Conservation (phyloP, 164 flowering plant species). For the Chimonanthus salicifolius region DNA sequence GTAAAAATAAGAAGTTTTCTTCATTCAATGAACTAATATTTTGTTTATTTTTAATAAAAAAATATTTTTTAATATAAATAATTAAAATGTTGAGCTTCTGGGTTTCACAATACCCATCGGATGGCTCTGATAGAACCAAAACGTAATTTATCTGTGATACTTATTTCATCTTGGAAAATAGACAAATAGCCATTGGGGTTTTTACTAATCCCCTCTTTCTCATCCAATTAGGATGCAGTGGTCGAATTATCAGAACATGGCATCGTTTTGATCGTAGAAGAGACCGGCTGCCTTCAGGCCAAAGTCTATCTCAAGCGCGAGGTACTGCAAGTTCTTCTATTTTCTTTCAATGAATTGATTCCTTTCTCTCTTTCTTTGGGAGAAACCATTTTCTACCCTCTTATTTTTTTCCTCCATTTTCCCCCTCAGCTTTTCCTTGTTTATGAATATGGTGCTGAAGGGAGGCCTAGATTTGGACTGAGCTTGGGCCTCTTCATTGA, state of each 20-base stretch:
- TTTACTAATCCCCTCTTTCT: not conserved
- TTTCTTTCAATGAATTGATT: not conserved
- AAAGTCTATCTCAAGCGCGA: constrained; percentile 92
- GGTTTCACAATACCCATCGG: no score
- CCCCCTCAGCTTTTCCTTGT: constrained; percentile 56
- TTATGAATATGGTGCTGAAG: constrained; percentile 57
- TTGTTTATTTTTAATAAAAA: no score
- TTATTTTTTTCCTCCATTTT: not conserved
- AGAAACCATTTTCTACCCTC: not conserved
- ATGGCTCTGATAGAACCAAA: no score
- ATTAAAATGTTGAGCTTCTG: no score
- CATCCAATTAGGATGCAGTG: constrained; percentile 59
- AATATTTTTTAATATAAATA: no score
- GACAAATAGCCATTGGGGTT: constrained; percentile 9
- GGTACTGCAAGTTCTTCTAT: constrained; percentile 24
- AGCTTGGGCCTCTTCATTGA: constrained; percentile 85
- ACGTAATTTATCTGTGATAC: no score
- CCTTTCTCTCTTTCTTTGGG: not conserved
- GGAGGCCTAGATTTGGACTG: constrained; percentile 79
- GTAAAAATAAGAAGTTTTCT: no score
- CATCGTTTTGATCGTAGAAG: constrained; percentile 79
- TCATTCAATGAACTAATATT: no score
- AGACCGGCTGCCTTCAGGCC: constrained; percentile 86
- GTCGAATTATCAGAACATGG: constrained; percentile 90
- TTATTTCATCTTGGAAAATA: no score